These are phyloP conservation scores for Xylaria bambusicola DNA, from an alignment of 495 filamentous ascomycete genomes.

Conservation along the genomic window DNA sequence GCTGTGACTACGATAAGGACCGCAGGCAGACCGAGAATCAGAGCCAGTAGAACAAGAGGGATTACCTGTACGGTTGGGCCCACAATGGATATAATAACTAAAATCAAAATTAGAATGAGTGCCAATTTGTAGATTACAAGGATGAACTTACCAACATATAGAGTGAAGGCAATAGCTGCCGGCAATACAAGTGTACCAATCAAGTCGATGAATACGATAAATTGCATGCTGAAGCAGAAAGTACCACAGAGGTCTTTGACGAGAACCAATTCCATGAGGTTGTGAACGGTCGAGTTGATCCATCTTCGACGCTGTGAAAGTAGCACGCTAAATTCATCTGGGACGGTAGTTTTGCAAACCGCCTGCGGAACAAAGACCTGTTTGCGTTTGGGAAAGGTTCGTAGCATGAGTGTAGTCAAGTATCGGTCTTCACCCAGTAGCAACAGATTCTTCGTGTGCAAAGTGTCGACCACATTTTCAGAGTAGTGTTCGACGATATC, in stretches of 20 bases:
- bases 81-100: slow-evolving; percentile 85
- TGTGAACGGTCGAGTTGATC: slow-evolving; percentile 99
- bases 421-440: slow-evolving; percentile 97
- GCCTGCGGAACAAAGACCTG: slow-evolving; percentile 98
- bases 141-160: slow-evolving; percentile 79
- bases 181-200: slow-evolving; percentile 93
- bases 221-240: slow-evolving; percentile 99
- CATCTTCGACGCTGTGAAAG: slow-evolving; percentile 93
- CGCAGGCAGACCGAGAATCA: slow-evolving; percentile 93
- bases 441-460: slow-evolving; percentile 97
- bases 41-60: slow-evolving; percentile 82
- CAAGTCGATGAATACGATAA: slow-evolving; percentile 94
- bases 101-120: slow-evolving; percentile 23
- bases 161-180: slow-evolving; percentile 93
- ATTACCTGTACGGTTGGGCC: slow-evolving; percentile 84
- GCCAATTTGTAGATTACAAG: not conserved
- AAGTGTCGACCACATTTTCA: slow-evolving; percentile 97
- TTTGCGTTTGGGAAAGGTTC: slow-evolving; percentile 98
- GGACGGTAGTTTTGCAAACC: slow-evolving; percentile 97
- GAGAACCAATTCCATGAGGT: slow-evolving; percentile 94
- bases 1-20: slow-evolving; percentile 93
- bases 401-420: slow-evolving; percentile 93
- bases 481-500: slow-evolving; percentile 99
- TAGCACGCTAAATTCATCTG: slow-evolving; percentile 88
- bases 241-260: slow-evolving; percentile 97